These are phyloP conservation scores for Penicillium odoratum DNA, from an alignment of 495 filamentous ascomycete species.

Conservation along the genomic window DNA sequence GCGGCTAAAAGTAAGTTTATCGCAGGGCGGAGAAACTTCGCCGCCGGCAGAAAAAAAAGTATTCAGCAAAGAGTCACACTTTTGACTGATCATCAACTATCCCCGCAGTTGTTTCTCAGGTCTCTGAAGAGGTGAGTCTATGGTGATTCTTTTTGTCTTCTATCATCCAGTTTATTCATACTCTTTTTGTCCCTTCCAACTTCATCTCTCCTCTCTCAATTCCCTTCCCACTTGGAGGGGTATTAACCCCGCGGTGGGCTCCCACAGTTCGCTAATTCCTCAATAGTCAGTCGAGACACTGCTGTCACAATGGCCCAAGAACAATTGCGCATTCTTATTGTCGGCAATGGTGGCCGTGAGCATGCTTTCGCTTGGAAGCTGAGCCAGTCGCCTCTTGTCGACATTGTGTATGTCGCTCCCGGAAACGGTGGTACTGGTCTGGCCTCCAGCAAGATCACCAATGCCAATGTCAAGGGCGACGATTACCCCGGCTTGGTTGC, in stretches of 20 bases:
- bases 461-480: constrained; percentile 67
- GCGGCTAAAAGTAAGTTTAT: constrained; percentile 8
- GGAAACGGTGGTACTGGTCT: constrained; percentile 89
- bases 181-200: not conserved
- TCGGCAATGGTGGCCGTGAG: constrained; percentile 92
- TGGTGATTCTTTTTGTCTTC: constrained; percentile 4
- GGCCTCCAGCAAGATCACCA: constrained; percentile 66
- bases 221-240: constrained; percentile 22
- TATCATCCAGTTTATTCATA: not conserved
- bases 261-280: constrained; percentile 23
- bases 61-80: constrained; percentile 13
- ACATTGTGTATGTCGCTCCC: constrained; percentile 50
- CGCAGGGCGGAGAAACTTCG: constrained; percentile 22
- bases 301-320: constrained; percentile 44
- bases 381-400: constrained; percentile 66
- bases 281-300: constrained; percentile 35
- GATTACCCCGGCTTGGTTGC: constrained; percentile 76
- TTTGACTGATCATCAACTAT: constrained; percentile 16
- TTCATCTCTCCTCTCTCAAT: not conserved
- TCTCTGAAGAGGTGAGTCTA: constrained; percentile 36
- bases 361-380: constrained; percentile 96
- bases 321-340: constrained; percentile 67
- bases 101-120: constrained; percentile 32
- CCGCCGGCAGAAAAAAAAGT: constrained; percentile 35
- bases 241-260: constrained; percentile 30